Conservation (phyloP, 495 filamentous ascomycete genomes). For the Hyphodiscus hymeniophilus region DNA sequence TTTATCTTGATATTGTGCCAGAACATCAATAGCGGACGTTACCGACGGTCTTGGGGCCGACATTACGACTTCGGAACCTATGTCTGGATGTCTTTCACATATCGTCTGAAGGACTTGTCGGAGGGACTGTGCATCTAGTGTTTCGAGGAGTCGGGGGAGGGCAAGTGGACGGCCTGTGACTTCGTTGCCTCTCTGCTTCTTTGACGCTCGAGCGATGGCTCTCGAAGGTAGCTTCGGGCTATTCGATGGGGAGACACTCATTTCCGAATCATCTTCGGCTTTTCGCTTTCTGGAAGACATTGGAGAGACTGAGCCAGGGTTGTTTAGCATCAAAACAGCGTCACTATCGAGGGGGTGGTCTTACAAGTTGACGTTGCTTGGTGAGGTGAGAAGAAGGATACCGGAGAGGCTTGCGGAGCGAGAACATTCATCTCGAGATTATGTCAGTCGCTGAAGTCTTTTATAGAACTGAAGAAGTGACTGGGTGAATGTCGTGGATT, state of each 20-base stretch:
- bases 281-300: slow-evolving; percentile 71
- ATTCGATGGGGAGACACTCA: slow-evolving; percentile 76
- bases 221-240: slow-evolving; percentile 67
- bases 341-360: slow-evolving; percentile 6
- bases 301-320: slow-evolving; percentile 40
- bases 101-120: slow-evolving; percentile 76
- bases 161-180: slow-evolving; percentile 69
- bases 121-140: slow-evolving; percentile 74
- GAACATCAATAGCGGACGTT: slow-evolving; percentile 65
- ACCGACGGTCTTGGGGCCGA: slow-evolving; percentile 80
- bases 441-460: too few relatives aligned
- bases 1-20: slow-evolving; percentile 70
- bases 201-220: slow-evolving; percentile 51
- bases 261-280: slow-evolving; percentile 72
- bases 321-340: not conserved
- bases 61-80: slow-evolving; percentile 73
- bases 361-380: slow-evolving; percentile 61
- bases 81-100: slow-evolving; percentile 78
- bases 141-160: slow-evolving; percentile 81
- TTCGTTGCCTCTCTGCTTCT: slow-evolving; percentile 54
- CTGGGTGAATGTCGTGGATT: too few relatives aligned
- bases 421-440: slow-evolving; percentile 36
- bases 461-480: too few relatives aligned
- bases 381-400: slow-evolving; percentile 59
- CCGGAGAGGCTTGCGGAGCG: slow-evolving; percentile 45